These are phyloP conservation scores for Leccinum incarnatum DNA, from an alignment of 768 basidiomycete genomes.

Conservation along the genomic window DNA sequence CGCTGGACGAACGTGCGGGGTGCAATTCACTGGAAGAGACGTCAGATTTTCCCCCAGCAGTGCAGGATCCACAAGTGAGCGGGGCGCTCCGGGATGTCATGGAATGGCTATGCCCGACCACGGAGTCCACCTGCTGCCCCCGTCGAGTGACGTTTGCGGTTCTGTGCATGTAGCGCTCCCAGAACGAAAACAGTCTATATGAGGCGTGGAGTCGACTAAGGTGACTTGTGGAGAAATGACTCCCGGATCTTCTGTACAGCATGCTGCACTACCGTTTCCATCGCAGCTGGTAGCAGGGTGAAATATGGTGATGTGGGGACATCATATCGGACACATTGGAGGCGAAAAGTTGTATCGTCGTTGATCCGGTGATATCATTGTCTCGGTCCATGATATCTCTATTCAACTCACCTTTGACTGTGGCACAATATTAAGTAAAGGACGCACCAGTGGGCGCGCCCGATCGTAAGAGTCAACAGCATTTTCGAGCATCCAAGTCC, in stretches of 20 bases:
- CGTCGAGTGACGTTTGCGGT: slow-evolving; percentile 30
- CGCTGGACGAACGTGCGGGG: slow-evolving; percentile 2
- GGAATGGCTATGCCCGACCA: slow-evolving; percentile 21
- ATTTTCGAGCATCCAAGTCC: not conserved
- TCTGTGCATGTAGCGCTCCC: slow-evolving; percentile 18
- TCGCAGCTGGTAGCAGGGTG: slow-evolving; percentile 45
- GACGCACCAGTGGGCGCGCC: not conserved
- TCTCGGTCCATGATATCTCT: slow-evolving; percentile 35
- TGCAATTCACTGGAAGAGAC: slow-evolving; percentile 8
- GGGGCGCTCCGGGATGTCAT: slow-evolving; percentile 13
- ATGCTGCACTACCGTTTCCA: slow-evolving; percentile 43
- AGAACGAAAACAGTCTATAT: slow-evolving; percentile 6
- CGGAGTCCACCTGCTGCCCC: slow-evolving; percentile 21
- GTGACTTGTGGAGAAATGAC: slow-evolving; percentile 45
- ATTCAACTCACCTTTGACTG: slow-evolving; percentile 45
- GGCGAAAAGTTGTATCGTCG: slow-evolving; percentile 33
- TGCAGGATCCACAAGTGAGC: not conserved
- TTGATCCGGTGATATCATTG: slow-evolving; percentile 27
- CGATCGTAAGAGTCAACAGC: no score
- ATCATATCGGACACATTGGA: slow-evolving; percentile 38
- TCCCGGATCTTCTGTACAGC: slow-evolving; percentile 43
- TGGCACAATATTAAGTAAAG: slow-evolving; percentile 1
- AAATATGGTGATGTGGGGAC: not conserved
- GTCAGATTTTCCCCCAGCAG: slow-evolving; percentile 7
- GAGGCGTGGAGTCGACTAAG: slow-evolving; percentile 6